Conservation (phyloP, 1,284 basidiomycete species). For the Wolfiporia cocos region DNA sequence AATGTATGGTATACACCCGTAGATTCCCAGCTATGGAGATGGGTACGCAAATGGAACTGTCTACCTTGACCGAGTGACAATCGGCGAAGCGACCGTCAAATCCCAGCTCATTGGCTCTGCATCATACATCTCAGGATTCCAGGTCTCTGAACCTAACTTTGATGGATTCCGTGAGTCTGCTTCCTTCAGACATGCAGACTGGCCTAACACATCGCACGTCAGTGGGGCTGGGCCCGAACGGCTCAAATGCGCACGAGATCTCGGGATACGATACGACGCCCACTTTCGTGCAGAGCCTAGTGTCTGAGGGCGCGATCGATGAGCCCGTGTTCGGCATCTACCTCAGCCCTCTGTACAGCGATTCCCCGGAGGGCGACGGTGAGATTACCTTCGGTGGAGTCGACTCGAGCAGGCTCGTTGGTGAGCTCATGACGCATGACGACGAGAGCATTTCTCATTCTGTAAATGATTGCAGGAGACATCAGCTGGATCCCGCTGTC, state of each 20-base stretch:
- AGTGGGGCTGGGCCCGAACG: conserved; percentile 6
- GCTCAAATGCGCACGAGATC: neutral
- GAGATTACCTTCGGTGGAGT: conserved; percentile 7
- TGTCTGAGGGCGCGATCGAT: conserved; percentile 5
- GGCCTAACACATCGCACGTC: neutral
- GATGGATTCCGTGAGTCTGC: conserved; percentile 4
- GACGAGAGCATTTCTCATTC: neutral
- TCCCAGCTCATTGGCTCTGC: conserved; percentile 10
- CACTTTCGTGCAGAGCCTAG: conserved; percentile 6
- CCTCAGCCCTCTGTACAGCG: conserved; percentile 1
- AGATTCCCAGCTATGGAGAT: conserved; percentile 6
- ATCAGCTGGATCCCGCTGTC: neutral
- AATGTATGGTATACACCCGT: neutral
- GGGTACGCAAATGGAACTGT: conserved; percentile 8
- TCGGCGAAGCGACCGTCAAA: conserved; percentile 7
- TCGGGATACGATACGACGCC: conserved; percentile 5
- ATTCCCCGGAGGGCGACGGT: neutral
- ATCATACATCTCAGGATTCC: conserved; percentile 2
- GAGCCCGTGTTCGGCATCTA: conserved; percentile 5
- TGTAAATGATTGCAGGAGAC: neutral
- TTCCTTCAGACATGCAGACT: neutral
- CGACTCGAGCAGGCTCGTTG: conserved; percentile 5
- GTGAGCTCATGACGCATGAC: neutral
- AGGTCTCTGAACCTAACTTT: conserved; percentile 4
- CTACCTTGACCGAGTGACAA: conserved; percentile 10